A percentile compares a stretch with the other conserved stretches of the same genome.
Evolutionary conservation across 1,139 yeast genomes (phyloP).

Genomic region (Ogataea hybrid): DNA sequence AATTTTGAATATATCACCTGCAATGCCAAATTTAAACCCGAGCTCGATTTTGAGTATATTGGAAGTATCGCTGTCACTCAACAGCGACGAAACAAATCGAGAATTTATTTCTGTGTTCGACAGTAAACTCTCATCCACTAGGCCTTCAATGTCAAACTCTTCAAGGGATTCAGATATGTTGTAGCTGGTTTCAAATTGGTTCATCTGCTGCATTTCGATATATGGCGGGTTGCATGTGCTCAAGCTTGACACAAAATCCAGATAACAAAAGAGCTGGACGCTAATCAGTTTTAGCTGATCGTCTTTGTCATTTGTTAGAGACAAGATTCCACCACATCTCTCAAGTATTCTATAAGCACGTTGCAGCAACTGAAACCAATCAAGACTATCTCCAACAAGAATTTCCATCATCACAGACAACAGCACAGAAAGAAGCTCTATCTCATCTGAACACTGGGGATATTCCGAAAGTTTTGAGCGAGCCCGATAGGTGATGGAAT

Average conservation of each 20-base stretch:
- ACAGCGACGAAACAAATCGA: no score
- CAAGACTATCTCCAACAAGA: conserved; percentile 17
- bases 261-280: conserved; percentile 18
- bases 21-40: no score
- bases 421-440: conserved; percentile 10
- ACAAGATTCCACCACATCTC: conserved; percentile 12
- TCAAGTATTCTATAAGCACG: conserved; percentile 15
- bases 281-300: conserved; percentile 12
- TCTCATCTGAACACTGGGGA: conserved; percentile 1
- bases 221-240: conserved; percentile 20
- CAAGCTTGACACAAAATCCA: conserved; percentile 19
- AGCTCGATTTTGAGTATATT: no score
- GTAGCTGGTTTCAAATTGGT: not conserved
- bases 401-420: conserved; percentile 16
- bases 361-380: no score
- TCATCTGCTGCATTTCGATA: conserved; percentile 10
- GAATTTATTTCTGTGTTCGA: conserved; percentile 8
- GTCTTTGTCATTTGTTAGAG: conserved; percentile 1
- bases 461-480: conserved; percentile 13
- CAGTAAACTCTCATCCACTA: conserved; percentile 3
- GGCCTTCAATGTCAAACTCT: conserved; percentile 2
- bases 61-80: no score
- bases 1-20: conserved; percentile 16
- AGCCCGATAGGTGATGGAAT: conserved; percentile 14
- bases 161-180: conserved; percentile 8